Evolutionary conservation across 1,139 yeast species (phyloP).

Genomic region (Arxiozyma bovina): DNA sequence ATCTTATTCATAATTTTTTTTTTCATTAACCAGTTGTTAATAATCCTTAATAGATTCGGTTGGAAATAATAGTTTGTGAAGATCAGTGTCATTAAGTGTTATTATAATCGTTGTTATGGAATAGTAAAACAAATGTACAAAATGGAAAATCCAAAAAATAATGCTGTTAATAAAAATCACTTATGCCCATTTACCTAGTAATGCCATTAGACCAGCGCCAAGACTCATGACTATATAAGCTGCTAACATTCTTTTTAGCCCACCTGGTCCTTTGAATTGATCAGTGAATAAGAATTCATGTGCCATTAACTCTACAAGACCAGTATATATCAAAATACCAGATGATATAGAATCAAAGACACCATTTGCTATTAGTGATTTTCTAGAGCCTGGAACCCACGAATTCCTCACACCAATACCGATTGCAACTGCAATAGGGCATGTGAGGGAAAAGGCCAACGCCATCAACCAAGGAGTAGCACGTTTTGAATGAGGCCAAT

Average conservation of each 20-base stretch:
- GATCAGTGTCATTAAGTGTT: not conserved
- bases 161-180: slow-evolving; percentile 28
- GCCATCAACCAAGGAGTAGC: slow-evolving; percentile 55
- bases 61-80: too few species aligned
- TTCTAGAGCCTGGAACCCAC: slow-evolving; percentile 57
- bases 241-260: slow-evolving; percentile 30
- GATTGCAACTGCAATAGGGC: slow-evolving; percentile 78
- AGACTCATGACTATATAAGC: slow-evolving; percentile 40
- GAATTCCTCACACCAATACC: slow-evolving; percentile 74
- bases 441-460: slow-evolving; percentile 53
- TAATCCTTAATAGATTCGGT: not conserved
- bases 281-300: slow-evolving; percentile 72
- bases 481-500: slow-evolving; percentile 43
- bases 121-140: not conserved
- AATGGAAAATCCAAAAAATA: not conserved
- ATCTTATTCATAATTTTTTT: not conserved
- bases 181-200: slow-evolving; percentile 84
- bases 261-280: slow-evolving; percentile 44
- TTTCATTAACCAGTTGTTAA: not conserved
- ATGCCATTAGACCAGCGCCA: slow-evolving; percentile 81
- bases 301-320: slow-evolving; percentile 80
- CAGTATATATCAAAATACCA: slow-evolving; percentile 78
- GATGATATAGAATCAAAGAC: slow-evolving; percentile 76
- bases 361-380: slow-evolving; percentile 65
- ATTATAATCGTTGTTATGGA: not conserved